Evolutionary conservation across 352 stramenopile genomes (phyloP), one percentile per base, ranked within the genome.

Genomic region (Pythium apleroticum): DNA sequence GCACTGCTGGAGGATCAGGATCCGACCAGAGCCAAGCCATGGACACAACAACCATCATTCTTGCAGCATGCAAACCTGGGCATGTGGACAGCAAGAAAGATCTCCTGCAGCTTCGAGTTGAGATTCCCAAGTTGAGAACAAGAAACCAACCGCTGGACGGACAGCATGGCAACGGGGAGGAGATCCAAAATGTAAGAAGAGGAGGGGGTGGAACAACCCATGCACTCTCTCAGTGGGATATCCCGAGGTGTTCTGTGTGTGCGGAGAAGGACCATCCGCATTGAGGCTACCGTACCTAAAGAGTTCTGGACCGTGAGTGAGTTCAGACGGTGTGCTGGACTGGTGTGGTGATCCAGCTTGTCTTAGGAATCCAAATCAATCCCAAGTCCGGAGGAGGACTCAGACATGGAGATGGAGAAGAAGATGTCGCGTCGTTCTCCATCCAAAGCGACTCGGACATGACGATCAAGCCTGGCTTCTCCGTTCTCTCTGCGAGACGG

Each of bases 11-110:
- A 46, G 15, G 39, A 46, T 46, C 39, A 46, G 39, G 39, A 24
- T 20, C 17, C 9, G 39, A 24, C 0, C 39, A 46, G 22, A 46
- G 39, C 39, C 39, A 46, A 24, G 19, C 39, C 39, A 46, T 46
- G 39, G 39, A 46, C 39, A 46, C 39, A 46, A 14, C 19, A 15
- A 46, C 39, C 39, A 46, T 46, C 39, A 46, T 46, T 46, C 39
- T 46, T 7, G 5, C 39, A 24, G 17, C 17, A 20, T 24, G 39
- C 39, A 46, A 46, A 46, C 39, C 9, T 24, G 39, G 39, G 39
- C 39, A 46, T 46, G 19, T 46, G 39, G 39, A 46, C 39, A 46
- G 39, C 39, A 11, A 46, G 39, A 46, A 46, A 46, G 39, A 46
- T 46, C 39, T 20, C 39, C 10, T 46, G 15, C 6, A 20, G 19